Conservation (phyloP, 2,329 filamentous ascomycete species). For the Ilyonectria destructans region DNA sequence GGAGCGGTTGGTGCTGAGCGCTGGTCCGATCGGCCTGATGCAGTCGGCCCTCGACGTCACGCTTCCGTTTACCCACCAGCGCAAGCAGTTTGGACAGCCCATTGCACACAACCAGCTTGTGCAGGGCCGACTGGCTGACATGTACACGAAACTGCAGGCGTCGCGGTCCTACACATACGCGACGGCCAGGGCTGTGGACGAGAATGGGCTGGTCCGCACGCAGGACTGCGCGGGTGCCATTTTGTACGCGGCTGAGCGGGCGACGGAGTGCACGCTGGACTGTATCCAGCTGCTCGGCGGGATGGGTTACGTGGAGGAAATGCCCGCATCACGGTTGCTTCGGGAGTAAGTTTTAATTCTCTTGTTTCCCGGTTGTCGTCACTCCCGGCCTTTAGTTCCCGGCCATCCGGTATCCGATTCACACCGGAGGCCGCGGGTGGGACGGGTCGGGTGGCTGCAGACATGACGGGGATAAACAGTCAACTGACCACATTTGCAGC, state of each 20-base stretch:
- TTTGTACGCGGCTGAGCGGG: conserved; percentile 91
- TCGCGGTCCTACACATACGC: conserved; percentile 89
- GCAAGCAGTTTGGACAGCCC: conserved; percentile 89
- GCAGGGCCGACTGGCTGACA: conserved; percentile 94
- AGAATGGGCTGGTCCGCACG: conserved; percentile 80
- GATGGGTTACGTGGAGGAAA: conserved; percentile 97
- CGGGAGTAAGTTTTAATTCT: conserved; percentile 68
- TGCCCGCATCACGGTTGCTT: conserved; percentile 88
- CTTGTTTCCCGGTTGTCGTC: neutral
- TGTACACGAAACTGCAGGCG: conserved; percentile 95
- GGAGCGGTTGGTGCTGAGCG: conserved; percentile 91
- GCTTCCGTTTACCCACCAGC: conserved; percentile 89
- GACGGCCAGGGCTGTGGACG: conserved; percentile 86
- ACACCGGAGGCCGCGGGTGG: neutral
- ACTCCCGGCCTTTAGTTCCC: neutral
- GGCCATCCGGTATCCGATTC: neutral
- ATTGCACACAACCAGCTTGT: conserved; percentile 95
- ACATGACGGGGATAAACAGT: conserved; percentile 26
- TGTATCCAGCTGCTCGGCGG: conserved; percentile 94
- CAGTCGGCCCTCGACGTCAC: conserved; percentile 89
- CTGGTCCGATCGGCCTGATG: conserved; percentile 95
- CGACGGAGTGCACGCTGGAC: conserved; percentile 89
- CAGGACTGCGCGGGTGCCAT: conserved; percentile 97
- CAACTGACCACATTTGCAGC: conserved; percentile 58
- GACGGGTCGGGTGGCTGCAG: conserved; percentile 5